Conservation (phyloP, 2,329 filamentous ascomycete genomes). For the Coniochaeta sp. region DNA sequence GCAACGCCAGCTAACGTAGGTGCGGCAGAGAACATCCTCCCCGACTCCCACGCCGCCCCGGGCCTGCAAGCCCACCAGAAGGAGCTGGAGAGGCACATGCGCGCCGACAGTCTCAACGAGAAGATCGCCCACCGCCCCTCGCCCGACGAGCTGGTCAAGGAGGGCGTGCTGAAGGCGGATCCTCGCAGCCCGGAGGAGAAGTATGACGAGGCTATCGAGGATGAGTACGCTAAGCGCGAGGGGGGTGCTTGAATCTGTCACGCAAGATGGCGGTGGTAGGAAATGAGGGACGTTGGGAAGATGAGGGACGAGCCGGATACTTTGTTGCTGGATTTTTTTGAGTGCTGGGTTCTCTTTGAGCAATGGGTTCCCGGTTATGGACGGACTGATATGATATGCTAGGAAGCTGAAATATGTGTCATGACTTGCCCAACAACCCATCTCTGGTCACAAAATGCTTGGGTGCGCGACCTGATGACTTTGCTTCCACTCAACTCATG, state of each 20-base stretch:
- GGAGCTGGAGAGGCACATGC: slow-evolving; percentile 77
- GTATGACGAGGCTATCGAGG: slow-evolving; percentile 56
- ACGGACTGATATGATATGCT: background rate
- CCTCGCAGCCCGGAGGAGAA: slow-evolving; percentile 50
- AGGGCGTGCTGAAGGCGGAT: slow-evolving; percentile 70
- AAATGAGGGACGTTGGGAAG: background rate
- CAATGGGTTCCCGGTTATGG: background rate
- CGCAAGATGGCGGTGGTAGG: too few species aligned
- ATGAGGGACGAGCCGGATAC: too few species aligned
- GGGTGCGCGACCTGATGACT: too few species aligned
- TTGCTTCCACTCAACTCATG: too few species aligned
- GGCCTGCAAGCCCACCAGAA: slow-evolving; percentile 3
- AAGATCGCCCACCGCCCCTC: slow-evolving; percentile 73
- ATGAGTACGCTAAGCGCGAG: slow-evolving; percentile 57
- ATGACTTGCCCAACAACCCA: background rate
- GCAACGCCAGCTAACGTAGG: too few species aligned
- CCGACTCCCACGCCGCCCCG: slow-evolving; percentile 1
- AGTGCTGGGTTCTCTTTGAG: background rate
- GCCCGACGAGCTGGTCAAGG: slow-evolving; percentile 68
- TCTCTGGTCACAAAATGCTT: too few species aligned
- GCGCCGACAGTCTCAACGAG: slow-evolving; percentile 77
- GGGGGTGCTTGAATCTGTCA: slow-evolving; percentile 45
- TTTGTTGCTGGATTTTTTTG: background rate
- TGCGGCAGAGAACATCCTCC: slow-evolving; percentile 1
- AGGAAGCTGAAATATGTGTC: background rate